Base-by-base conservation (phyloP, 768 basidiomycete species). In the Clavulina sp. region DNA sequence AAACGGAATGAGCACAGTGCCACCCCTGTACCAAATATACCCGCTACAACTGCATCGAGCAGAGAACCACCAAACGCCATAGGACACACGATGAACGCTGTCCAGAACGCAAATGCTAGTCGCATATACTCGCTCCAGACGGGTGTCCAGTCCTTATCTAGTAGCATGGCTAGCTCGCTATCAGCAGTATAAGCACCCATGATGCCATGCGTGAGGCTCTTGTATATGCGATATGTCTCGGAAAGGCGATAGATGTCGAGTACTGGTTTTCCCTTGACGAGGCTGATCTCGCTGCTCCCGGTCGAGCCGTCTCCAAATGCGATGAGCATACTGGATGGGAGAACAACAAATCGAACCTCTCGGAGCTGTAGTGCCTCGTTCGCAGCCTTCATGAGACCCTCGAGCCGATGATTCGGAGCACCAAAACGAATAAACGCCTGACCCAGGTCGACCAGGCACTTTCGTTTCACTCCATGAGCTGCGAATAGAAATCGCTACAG, bases 181-280 rank as follows among this genome's bases (percentile, higher is more conserved):
- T 76, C 75, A 1, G 84, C 92, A 51, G 75, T 70, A 53, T 78
- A 78, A 2, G 87, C 92, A 50, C 83, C 83, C 60, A 88, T 79
- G 66, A 87, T 84, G 60, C 92, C 89, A 64, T 93, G 91, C 4
- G 95, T 78, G 53, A 96, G 89, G 21, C 71, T 64, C 52, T 87
- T 81, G 66, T 95, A 96, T 54, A 93, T 72, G 41, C 75, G 61
- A 62, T 95, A 89, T 2, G 91, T 82, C 28, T 80, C 74, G 60
- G 92, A 84, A 16, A 96, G 73, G 56, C 76, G 78, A 28, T 89
- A 89, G 18, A 96, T 76, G 41, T 84, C 78, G 30, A 95, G 3
- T 86, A 91, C 50, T 82, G 83, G 60, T 87, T 78, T 66, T 88
- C 84, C 60, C 92, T 89, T 64, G 93, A 91, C 4, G 93, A 78